These are phyloP conservation scores for Eragrostis curvula DNA, from an alignment of 176 grass and related monocot species.

Conservation along the genomic window DNA sequence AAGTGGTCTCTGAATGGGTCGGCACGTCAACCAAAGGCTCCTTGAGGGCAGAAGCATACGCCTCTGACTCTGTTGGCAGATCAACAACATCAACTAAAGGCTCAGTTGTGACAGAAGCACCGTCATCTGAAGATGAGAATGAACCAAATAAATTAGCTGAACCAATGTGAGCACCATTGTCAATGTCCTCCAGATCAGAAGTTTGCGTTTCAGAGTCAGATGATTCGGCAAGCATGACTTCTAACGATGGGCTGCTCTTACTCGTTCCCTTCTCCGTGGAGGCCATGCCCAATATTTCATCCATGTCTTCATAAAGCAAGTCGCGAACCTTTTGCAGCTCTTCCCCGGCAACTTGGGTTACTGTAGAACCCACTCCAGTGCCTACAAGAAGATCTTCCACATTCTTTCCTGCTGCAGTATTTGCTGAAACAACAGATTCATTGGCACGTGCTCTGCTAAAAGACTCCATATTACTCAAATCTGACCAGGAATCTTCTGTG, in stretches of 20 bases:
- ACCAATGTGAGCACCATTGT: slow-evolving; percentile 2
- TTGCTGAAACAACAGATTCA: slow-evolving; percentile 32
- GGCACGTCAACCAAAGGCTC: slow-evolving; percentile 44
- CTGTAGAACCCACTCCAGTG: slow-evolving; percentile 9
- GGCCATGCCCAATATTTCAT: slow-evolving; percentile 36
- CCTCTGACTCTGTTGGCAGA: slow-evolving; percentile 1
- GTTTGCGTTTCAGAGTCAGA: slow-evolving; percentile 42
- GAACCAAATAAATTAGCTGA: slow-evolving; percentile 38
- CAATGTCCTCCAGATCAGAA: slow-evolving; percentile 27
- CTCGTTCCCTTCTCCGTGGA: slow-evolving; percentile 19
- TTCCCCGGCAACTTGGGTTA: background rate
- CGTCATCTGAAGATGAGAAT: slow-evolving; percentile 50
- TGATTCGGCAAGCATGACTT: slow-evolving; percentile 58
- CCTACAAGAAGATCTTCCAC: slow-evolving; percentile 30
- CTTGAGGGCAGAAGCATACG: slow-evolving; percentile 6
- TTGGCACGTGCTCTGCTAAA: slow-evolving; percentile 19
- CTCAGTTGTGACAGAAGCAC: background rate
- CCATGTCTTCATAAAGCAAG: slow-evolving; percentile 29
- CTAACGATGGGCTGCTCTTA: slow-evolving; percentile 46
- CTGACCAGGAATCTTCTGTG: slow-evolving; percentile 33
- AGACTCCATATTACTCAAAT: slow-evolving; percentile 36
- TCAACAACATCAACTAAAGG: slow-evolving; percentile 41
- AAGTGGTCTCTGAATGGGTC: slow-evolving; percentile 12
- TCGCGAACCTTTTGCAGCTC: slow-evolving; percentile 36
- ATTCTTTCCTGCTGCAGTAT: background rate